A percentile compares a stretch with the other conserved stretches of the same genome.
phyloP scores from a whole-genome alignment of 1,139 yeast genomes.

The Blastobotrys raffinosifermentans region DNA sequence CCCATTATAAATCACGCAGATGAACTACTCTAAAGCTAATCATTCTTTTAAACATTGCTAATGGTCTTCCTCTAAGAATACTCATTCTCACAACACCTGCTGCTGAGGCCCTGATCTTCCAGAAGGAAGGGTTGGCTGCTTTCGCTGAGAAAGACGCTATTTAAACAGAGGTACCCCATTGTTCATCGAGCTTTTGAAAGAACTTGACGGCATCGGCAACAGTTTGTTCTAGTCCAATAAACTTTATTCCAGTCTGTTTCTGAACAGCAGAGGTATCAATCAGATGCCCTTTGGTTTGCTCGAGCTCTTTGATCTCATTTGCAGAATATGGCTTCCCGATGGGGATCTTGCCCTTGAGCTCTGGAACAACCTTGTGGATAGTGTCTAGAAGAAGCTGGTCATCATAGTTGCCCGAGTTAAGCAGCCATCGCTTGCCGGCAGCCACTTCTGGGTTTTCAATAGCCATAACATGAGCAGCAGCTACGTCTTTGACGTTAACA shows the following conservation, averaged over 20 bases:
- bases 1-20: too few relatives aligned
- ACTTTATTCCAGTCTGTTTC: slow-evolving; percentile 16
- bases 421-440: slow-evolving; percentile 39
- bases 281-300: slow-evolving; percentile 1
- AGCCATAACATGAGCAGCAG: slow-evolving; percentile 44
- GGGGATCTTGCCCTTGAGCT: slow-evolving; percentile 37
- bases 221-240: slow-evolving; percentile 14
- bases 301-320: slow-evolving; percentile 3
- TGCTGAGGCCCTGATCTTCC: too few relatives aligned
- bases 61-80: too few relatives aligned
- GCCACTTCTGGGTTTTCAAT: slow-evolving; percentile 32
- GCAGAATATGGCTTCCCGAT: slow-evolving; percentile 9
- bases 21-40: too few relatives aligned
- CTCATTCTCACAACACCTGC: too few relatives aligned
- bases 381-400: slow-evolving; percentile 33
- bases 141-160: too few relatives aligned
- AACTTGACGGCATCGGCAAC: slow-evolving; percentile 15
- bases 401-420: slow-evolving; percentile 34
- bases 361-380: slow-evolving; percentile 35
- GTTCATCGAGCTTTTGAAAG: not conserved
- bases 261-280: slow-evolving; percentile 16
- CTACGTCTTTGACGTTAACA: slow-evolving; percentile 51
- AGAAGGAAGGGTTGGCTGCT: too few relatives aligned
- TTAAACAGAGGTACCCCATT: not conserved
- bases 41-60: too few relatives aligned